Base-by-base conservation (phyloP, 2,329 filamentous ascomycete species). In the Botrytis pseudocinerea region DNA sequence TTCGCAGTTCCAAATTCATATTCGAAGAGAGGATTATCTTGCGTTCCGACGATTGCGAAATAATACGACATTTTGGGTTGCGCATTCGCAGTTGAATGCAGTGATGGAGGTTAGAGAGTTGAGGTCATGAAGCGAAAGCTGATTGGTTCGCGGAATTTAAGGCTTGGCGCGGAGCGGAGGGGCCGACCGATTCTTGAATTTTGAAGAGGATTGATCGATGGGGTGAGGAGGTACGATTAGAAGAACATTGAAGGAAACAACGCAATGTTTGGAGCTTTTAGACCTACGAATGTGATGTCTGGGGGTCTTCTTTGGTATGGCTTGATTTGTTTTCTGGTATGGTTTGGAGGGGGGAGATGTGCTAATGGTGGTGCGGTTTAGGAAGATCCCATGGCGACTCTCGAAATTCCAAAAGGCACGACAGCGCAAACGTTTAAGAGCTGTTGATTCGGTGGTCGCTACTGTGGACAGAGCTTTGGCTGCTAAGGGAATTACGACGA, bases 351-450 rank as follows among this genome's bases (percentile, higher is more conserved):
- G 12, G 59, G 60, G 63, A 46, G 25, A 70, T 60, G 14, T 66
- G 71, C 74, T 76, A 73, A 78, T 74, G 73, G 51, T 73, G 72
- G 73, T 71, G 76, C 72, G 62, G 46, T 73, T 44, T 69, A 86
- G 93, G 96, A 99, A 99, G 90, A 94, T 92, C 79, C 96, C 96
- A 78, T 99, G 95, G 95, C 92, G 96, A 75, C 90, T 99, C 81
- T 99, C 96, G 74, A 87, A 89, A 78, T 94, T 93, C 82, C 95
- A 97, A 84, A 98, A 98, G 84, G 89, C 90, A 76, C 92, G 95
- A 72, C 95, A 98, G 80, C 90, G 95, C 76, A 87, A 91, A 82
- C 92, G 95, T 64, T 87, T 98, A 76, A 91, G 93, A 76, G 90
- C 91, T 71, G 95, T 99, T 76, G 96, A 99, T 84, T 87, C 86